These are phyloP conservation scores for Suillus placidus DNA, from an alignment of 768 basidiomycete genomes.

Conservation along the genomic window DNA sequence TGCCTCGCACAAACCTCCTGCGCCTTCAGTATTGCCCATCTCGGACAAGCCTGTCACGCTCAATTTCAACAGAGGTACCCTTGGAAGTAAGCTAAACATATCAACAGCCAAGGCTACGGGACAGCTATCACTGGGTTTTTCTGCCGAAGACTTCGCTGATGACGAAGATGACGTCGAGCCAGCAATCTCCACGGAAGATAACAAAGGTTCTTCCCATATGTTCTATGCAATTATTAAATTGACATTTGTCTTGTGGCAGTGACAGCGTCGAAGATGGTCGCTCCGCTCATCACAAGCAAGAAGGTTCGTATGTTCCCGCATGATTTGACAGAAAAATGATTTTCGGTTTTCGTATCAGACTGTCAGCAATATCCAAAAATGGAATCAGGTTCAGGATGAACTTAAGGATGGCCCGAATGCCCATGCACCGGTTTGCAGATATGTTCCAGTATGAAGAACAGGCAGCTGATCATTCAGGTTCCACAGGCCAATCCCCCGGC, in stretches of 20 bases:
- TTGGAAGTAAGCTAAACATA: conserved; percentile 22
- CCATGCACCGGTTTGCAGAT: conserved; percentile 25
- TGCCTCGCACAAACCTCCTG: conserved; percentile 40
- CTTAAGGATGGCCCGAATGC: conserved; percentile 52
- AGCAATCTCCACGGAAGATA: conserved; percentile 50
- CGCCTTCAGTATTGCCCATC: conserved; percentile 70
- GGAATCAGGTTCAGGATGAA: conserved; percentile 95
- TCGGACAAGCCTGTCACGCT: conserved; percentile 83
- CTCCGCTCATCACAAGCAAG: conserved; percentile 81
- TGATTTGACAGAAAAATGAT: conserved; percentile 7
- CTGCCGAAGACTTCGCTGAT: conserved; percentile 58
- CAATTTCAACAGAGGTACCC: conserved; percentile 59
- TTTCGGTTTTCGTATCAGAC: conserved; percentile 49
- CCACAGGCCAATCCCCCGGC: conserved; percentile 16
- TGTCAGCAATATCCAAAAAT: conserved; percentile 90
- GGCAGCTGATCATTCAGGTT: conserved; percentile 12
- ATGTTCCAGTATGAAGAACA: conserved; percentile 14
- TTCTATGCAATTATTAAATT: conserved; percentile 7
- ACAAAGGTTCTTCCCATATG: conserved; percentile 29
- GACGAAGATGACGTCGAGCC: conserved; percentile 47
- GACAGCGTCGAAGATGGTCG: conserved; percentile 66
- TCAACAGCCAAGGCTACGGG: conserved; percentile 37
- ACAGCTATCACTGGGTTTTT: conserved; percentile 62
- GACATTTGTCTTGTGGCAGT: conserved; percentile 31
- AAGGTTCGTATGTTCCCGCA: conserved; percentile 53